Percentiles rank a stretch among this genome's conserved stretches.
These are phyloP conservation scores for Penicillium simplicissimum DNA, from an alignment of 495 filamentous ascomycete species.

Conservation along the genomic window DNA sequence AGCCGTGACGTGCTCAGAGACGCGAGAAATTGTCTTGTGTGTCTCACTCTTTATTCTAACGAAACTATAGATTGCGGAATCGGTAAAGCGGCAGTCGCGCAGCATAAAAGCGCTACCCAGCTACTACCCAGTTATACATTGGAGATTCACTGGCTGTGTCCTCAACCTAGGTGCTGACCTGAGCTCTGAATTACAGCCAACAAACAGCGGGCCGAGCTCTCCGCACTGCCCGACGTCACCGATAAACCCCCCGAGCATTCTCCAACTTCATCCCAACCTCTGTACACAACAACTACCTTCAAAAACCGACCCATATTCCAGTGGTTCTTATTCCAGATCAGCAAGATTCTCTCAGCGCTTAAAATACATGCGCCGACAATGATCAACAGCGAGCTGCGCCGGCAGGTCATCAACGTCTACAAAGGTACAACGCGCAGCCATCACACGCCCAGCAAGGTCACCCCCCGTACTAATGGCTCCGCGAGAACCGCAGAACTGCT, in stretches of 20 bases:
- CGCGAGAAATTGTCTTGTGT: background rate
- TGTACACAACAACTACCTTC: background rate
- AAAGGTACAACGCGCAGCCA: constrained; percentile 61
- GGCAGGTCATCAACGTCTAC: constrained; percentile 85
- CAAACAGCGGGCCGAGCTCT: constrained; percentile 14
- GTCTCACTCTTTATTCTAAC: background rate
- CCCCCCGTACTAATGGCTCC: background rate
- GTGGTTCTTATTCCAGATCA: background rate
- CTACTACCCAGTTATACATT: background rate
- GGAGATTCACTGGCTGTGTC: background rate
- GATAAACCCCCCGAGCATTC: constrained; percentile 18
- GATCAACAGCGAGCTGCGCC: constrained; percentile 61
- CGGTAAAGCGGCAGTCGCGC: background rate
- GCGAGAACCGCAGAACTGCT: constrained; percentile 64
- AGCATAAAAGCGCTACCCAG: background rate
- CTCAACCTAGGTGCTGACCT: background rate
- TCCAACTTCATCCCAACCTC: constrained; percentile 12
- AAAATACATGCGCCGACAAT: constrained; percentile 27
- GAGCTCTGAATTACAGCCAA: background rate
- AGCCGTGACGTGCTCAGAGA: constrained; percentile 6
- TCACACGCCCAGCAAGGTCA: background rate
- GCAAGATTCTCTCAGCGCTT: background rate
- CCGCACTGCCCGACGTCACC: constrained; percentile 22
- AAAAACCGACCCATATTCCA: background rate
- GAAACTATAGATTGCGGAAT: background rate